phyloP scores from a whole-genome alignment of 2,329 filamentous ascomycete genomes.

The Fusarium decemcellulare region DNA sequence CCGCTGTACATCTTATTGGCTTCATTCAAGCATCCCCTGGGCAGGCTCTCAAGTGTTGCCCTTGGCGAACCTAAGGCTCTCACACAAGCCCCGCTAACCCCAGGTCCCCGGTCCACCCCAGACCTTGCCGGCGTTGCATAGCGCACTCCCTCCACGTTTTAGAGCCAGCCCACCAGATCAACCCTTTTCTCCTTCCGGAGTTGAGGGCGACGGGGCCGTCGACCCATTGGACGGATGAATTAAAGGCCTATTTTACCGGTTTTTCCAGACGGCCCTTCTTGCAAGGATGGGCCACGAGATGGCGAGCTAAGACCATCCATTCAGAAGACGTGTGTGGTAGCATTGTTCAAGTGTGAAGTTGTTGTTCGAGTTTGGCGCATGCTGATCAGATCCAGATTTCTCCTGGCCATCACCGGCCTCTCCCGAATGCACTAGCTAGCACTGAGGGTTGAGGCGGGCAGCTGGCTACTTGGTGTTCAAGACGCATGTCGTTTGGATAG shows the following conservation, averaged over 20 bases:
- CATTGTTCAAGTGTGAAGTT: slow-evolving; percentile 17
- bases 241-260: slow-evolving; percentile 43
- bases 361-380: not conserved
- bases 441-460: not conserved
- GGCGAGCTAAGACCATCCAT: not conserved
- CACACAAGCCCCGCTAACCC: slow-evolving; percentile 21
- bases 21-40: not conserved
- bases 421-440: not conserved
- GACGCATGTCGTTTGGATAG: slow-evolving; percentile 13
- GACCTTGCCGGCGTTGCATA: slow-evolving; percentile 11
- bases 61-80: slow-evolving; percentile 1
- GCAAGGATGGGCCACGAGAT: slow-evolving; percentile 22
- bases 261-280: slow-evolving; percentile 40
- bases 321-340: not conserved
- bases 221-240: slow-evolving; percentile 45
- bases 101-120: slow-evolving; percentile 29
- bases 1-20: not conserved
- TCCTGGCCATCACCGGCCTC: not conserved
- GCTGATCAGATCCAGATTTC: slow-evolving; percentile 4
- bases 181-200: slow-evolving; percentile 27
- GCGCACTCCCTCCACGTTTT: slow-evolving; percentile 38
- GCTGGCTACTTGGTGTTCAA: not conserved
- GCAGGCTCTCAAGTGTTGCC: not conserved
- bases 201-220: slow-evolving; percentile 21
- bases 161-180: slow-evolving; percentile 25